These are phyloP conservation scores for Collybiopsis confluens DNA, from an alignment of 768 basidiomycete species.

Conservation along the genomic window DNA sequence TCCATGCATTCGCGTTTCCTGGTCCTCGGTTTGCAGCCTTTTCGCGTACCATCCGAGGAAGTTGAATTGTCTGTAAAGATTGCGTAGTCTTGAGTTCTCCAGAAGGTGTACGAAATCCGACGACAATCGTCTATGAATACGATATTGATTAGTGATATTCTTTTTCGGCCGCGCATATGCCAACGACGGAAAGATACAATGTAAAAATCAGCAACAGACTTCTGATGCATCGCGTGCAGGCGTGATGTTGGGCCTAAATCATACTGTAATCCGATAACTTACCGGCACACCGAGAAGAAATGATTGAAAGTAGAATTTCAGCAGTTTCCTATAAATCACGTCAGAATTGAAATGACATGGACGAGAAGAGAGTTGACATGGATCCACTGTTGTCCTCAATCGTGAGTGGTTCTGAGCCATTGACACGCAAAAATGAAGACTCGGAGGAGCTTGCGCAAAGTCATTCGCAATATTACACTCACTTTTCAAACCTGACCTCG, in stretches of 20 bases:
- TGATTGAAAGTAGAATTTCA: constrained; percentile 90
- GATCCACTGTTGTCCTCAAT: background rate
- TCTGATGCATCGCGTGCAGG: background rate
- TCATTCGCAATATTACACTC: constrained; percentile 13
- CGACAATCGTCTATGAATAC: constrained; percentile 66
- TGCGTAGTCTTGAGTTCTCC: constrained; percentile 66
- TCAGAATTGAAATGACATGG: background rate
- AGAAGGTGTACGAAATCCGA: constrained; percentile 81
- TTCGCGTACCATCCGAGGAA: constrained; percentile 74
- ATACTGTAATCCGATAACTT: constrained; percentile 19
- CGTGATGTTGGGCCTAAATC: background rate
- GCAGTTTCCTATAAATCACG: constrained; percentile 61
- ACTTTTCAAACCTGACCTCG: constrained; percentile 79
- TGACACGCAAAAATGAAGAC: no score
- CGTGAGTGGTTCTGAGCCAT: no score
- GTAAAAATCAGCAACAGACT: background rate
- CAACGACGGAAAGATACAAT: background rate
- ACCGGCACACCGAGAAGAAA: constrained; percentile 91
- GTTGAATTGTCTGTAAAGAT: constrained; percentile 71
- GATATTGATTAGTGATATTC: background rate
- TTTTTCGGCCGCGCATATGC: no score
- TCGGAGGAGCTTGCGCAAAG: background rate
- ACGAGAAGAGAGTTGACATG: background rate
- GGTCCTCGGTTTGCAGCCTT: constrained; percentile 38
- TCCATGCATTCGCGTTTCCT: constrained; percentile 48